Base-by-base conservation (phyloP, 441 rosid species). In the Pelargonium cotyledonis region DNA sequence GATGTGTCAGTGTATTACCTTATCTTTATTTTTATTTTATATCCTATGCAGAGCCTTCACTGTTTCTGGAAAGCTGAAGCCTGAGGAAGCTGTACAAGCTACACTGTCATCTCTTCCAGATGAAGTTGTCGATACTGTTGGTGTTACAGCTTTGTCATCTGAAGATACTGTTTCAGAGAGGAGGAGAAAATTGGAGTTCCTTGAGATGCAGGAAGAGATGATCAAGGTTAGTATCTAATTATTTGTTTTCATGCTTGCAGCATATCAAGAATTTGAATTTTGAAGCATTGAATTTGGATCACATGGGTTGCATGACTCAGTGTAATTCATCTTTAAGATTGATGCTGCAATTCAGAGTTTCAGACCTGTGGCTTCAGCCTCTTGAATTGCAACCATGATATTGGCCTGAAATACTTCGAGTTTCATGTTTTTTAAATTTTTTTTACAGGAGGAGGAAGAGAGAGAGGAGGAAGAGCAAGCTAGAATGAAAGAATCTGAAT, bases 101-200 rank as follows among this genome's bases (percentile, higher is more conserved):
- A 94, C 99, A 14, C 90, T 91, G 63, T 89, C 97, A 77, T 94
- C 97, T 69, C 87, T 91, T 40, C 99, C 97, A 31, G 97, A 91
- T 74, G 96, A 91, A 82, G 97, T 94, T 83, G 96, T 94, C 73
- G 97, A 82, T 83, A 94, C 94, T 65, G 91, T 94, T 77, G 92
- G 92, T 77, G 83, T 86, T 72, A 89, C 93, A 67, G 79, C 90
- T 68, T 82, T 91, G 80, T 89, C 97, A 70, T 91, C 99, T 43
- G 99, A 88, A 80, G 96, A 94, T 81, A 73, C 91, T 78, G 83
- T 94, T 73, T 91, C 97, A 70, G 96, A 88, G 76, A 83, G 97
- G 77, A 83, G 85, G 80, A 89, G 96, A 80, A 94, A 89, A 63
- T 61, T 94, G 79, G 96, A 94, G 80, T 94, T 82, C 83, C 94